Evolutionary conservation across 2,329 filamentous ascomycete species (phyloP), one percentile per base, ranked within the genome.

Genomic region (Pseudocercospora cruenta): DNA sequence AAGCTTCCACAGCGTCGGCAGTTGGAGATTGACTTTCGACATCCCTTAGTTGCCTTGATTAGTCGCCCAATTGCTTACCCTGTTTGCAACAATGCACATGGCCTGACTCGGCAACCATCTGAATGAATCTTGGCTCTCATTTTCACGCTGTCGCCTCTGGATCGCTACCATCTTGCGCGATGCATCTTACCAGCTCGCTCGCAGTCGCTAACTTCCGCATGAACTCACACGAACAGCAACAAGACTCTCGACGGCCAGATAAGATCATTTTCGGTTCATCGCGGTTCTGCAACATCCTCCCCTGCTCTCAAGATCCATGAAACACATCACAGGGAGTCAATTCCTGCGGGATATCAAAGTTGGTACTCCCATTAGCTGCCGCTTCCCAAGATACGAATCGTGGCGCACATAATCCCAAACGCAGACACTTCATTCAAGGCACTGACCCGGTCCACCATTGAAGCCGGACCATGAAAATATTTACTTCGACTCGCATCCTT

Each of bases 271-370:
- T 19, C 39, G 39, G 39, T n/a, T 39, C 36, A 39, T 39, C 14
- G 36, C 36, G 36, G 36, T 43, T 43, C 39, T 43, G 39, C 39
- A n/a, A n/a, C 39, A 43, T 43, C 33, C 10, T 16, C 3, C 33
- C 33, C 33, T 36, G 12, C 16, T 43, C 39, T 7, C 16, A 16
- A 19, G 16, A 43, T 43, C 39, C 39, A n/a, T 43, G 39, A 43
- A 16, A 19, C 39, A 43, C 39, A 43, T 43, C 39, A 43, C 51
- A 55, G 51, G 51, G 51, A 16, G 51, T 31, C 47, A 21, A 55
- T 28, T 55, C 51, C 51, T 55, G 51, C 51, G 51, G 51, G 51
- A 55, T 55, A 55, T 24, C 51, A 55, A 31, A 55, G 51, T 55
- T 55, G 51, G 22, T 14, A 55, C 51, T 55, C 22, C 51, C 51